Evolutionary conservation across 495 filamentous ascomycete species (phyloP).

Genomic region (Penicillium lagena): DNA sequence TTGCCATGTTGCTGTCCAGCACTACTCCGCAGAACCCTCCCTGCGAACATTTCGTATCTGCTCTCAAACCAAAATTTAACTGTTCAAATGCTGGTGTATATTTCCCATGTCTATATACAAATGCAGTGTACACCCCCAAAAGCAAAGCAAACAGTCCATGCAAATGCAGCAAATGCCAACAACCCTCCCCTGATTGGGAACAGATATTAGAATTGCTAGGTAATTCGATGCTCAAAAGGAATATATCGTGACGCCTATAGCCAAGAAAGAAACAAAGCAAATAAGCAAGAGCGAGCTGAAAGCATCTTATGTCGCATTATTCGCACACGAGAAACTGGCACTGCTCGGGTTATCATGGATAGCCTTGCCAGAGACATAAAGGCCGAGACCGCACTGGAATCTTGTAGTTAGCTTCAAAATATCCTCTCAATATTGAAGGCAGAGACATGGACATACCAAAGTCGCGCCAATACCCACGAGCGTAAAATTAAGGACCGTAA

Average conservation of each 20-base stretch:
- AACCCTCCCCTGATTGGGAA: background rate
- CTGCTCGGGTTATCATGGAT: slow-evolving; percentile 31
- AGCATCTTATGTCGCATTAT: slow-evolving; percentile 21
- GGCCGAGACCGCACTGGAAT: slow-evolving; percentile 33
- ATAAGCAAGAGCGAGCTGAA: background rate
- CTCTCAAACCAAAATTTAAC: no score
- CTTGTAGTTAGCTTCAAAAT: slow-evolving; percentile 1
- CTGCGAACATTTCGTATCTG: no score
- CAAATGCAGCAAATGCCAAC: background rate
- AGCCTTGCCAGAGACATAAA: slow-evolving; percentile 37
- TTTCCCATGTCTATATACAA: no score
- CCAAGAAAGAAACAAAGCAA: background rate
- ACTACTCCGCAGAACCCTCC: no score
- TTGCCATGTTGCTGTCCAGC: no score
- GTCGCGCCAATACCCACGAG: slow-evolving; percentile 25
- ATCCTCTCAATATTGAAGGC: background rate
- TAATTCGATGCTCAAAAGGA: no score
- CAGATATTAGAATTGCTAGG: no score
- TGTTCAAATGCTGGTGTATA: no score
- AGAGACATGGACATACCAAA: slow-evolving; percentile 20
- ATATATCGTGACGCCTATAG: background rate
- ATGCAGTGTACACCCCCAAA: no score
- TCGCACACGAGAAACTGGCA: slow-evolving; percentile 36
- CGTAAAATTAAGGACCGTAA: slow-evolving; percentile 24
- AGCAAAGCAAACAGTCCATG: no score